Percentiles rank a stretch among this genome's conserved stretches.
phyloP scores from a whole-genome alignment of 2,329 filamentous ascomycete genomes.

The Cryoendolithus antarcticus region DNA sequence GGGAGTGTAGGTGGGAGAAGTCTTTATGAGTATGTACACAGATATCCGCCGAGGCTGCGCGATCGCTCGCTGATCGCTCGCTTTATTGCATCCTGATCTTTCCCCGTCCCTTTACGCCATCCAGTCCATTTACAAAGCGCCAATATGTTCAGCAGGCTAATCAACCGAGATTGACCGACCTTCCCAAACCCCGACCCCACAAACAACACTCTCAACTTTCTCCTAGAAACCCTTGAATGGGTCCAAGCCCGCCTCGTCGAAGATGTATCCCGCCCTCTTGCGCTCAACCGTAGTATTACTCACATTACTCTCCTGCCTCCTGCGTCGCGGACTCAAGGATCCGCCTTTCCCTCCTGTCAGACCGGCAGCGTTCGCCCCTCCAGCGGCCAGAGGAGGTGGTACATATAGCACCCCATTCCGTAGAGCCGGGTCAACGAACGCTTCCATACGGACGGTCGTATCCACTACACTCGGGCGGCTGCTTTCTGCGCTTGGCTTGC shows the following conservation, averaged over 20 bases:
- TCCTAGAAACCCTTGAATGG: constrained; percentile 24
- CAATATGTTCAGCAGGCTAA: too few relatives aligned
- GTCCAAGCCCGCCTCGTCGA: constrained; percentile 23
- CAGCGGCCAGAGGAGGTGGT: constrained; percentile 45
- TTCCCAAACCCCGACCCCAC: too few relatives aligned
- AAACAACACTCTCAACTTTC: not conserved
- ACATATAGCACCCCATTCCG: constrained; percentile 22
- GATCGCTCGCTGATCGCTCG: too few relatives aligned
- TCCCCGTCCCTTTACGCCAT: too few relatives aligned
- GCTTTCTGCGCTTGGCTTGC: constrained; percentile 9
- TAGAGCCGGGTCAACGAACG: constrained; percentile 59
- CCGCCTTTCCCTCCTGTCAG: constrained; percentile 1
- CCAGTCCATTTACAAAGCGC: too few relatives aligned
- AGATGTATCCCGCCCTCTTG: constrained; percentile 21
- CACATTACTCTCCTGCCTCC: constrained; percentile 17
- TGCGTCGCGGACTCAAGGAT: constrained; percentile 1
- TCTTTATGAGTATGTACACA: too few relatives aligned
- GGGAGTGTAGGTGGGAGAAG: too few relatives aligned
- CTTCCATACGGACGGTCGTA: constrained; percentile 82
- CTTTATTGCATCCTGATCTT: too few relatives aligned
- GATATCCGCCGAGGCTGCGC: too few relatives aligned
- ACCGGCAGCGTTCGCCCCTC: constrained; percentile 10
- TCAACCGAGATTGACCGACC: too few relatives aligned
- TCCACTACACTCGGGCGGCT: constrained; percentile 48
- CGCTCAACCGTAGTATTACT: constrained; percentile 19